Conservation (phyloP, 2,329 filamentous ascomycete genomes). For the Ophiostoma montium region DNA sequence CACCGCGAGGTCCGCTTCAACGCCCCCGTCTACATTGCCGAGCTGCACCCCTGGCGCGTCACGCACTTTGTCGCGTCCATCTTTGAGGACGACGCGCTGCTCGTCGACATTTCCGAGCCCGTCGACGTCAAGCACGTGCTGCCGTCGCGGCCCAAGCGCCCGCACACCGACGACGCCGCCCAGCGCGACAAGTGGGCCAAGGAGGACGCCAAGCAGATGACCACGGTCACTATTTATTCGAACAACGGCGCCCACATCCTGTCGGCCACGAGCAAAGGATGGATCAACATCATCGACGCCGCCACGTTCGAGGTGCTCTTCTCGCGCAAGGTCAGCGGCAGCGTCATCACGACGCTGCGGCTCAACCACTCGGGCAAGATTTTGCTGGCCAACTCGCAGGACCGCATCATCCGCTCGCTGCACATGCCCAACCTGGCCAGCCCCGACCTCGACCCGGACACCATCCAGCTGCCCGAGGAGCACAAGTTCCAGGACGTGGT, state of each 20-base stretch:
- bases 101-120: conserved; percentile 64
- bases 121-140: conserved; percentile 63
- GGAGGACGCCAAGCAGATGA: conserved; percentile 88
- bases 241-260: conserved; percentile 76
- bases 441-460: conserved; percentile 63
- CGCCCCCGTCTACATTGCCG: conserved; percentile 88
- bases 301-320: conserved; percentile 70
- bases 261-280: conserved; percentile 87
- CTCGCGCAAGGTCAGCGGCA: conserved; percentile 75
- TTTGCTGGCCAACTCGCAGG: conserved; percentile 81
- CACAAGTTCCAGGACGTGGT: conserved; percentile 98
- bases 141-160: conserved; percentile 67
- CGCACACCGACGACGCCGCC: conserved; percentile 55
- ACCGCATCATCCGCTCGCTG: conserved; percentile 88
- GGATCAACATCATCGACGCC: conserved; percentile 87
- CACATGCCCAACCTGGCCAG: conserved; percentile 65
- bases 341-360: conserved; percentile 76
- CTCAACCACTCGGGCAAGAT: conserved; percentile 75
- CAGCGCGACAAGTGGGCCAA: conserved; percentile 72
- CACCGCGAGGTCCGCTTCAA: conserved; percentile 81
- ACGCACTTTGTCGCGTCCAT: conserved; percentile 77
- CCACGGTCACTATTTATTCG: conserved; percentile 83
- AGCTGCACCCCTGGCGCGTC: conserved; percentile 81
- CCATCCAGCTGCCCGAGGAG: conserved; percentile 78
- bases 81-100: conserved; percentile 81